Evolutionary conservation across 2,329 filamentous ascomycete genomes (phyloP), one percentile per base, ranked within the genome.

Genomic region (Talaromyces islandicus): DNA sequence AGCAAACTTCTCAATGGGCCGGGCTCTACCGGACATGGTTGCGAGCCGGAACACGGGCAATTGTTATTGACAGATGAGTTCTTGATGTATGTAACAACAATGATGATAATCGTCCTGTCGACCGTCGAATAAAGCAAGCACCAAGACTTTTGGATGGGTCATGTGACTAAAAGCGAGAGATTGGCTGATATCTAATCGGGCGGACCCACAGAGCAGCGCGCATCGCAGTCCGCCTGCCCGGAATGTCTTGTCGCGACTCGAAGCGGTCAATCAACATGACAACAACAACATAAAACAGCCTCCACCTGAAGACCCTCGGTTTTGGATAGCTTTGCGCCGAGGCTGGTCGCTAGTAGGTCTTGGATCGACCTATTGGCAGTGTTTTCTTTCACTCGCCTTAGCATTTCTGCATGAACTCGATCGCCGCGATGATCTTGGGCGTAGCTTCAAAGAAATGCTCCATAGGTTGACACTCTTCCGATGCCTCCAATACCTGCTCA

Each of bases 1-100:
- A 17, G 87, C 87, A 68, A 90, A 83, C 65, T 86, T 89, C 69
- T 89, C 85, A 64, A 90, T 85, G 24, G 88, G 88, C 63, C 86
- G 79, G 60, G 80, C 83, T 64, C 81, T 78, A 59, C 73, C 74
- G 3, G 81, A 71, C 75, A 82, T 80, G 9, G 19, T 46, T 46
- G 43, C 43, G 19, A 46, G 24, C n/a, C 43, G 43, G 21, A 19
- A 24, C 7, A 46, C n/a, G 11, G 43, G 43, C 43, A 24, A 2
- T 46, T 24, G 43, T 21, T 12, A 24, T 19, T 46, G 19, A 46
- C 21, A 24, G 21, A 19, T 12, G 12, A 11, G 43, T 24, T 4
- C 9, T 46, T 24, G 19, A 46, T 19, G 19, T 24, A 12, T 46
- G 43, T 4, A 14, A 43, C 6, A 19, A 14, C 7, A 46, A 24